Evolutionary conservation across 2,329 filamentous ascomycete species (phyloP), one percentile per base, ranked within the genome.

Genomic region (Teratosphaeria destructans): DNA sequence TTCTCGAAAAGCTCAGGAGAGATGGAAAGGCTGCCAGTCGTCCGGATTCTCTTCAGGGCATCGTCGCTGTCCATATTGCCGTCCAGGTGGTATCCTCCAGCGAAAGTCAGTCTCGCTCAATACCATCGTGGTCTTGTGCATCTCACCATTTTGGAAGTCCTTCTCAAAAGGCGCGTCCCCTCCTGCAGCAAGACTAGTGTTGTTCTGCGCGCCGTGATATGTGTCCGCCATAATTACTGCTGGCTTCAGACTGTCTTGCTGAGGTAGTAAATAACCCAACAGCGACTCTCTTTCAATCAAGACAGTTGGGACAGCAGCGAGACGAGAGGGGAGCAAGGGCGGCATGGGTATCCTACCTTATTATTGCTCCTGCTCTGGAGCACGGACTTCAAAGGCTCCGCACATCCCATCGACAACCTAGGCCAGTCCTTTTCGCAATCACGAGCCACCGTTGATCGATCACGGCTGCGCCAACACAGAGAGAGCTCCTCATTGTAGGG

Each of bases 1-100:
- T 80, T 81, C 68, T 81, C 79, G 65, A 81, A 81, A 2, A 81
- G 74, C 64, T 81, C 79, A 2, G 79, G 79, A 3, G 76, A 77
- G 66, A 81, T 81, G 54, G 79, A 80, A 55, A 82, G 76, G 68
- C 78, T 81, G 60, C 81, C 80, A 32, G 79, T 78, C 1, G 81
- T 82, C 34, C 76, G 73, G 63, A 79, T 78, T 55, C 73, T 73
- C 59, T 68, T 70, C 59, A 80, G 63, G 7, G 77, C 77, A 58
- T 72, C 68, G 19, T 74, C 74, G 8, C 68, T 62, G 47, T 73
- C 70, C 62, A 70, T 64, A 58, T 70, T 65, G 58, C 64, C 59
- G 56, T 71, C 70, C 12, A 76, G 67, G 57, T 74, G 71, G 61
- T 70, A 69, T 56, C 67, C 69, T 70, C 49, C 11, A 5, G 34